Percentiles rank a stretch among this genome's conserved stretches.
Conservation (phyloP, 306 rosid genomes). For the Begonia peltatifolia region DNA sequence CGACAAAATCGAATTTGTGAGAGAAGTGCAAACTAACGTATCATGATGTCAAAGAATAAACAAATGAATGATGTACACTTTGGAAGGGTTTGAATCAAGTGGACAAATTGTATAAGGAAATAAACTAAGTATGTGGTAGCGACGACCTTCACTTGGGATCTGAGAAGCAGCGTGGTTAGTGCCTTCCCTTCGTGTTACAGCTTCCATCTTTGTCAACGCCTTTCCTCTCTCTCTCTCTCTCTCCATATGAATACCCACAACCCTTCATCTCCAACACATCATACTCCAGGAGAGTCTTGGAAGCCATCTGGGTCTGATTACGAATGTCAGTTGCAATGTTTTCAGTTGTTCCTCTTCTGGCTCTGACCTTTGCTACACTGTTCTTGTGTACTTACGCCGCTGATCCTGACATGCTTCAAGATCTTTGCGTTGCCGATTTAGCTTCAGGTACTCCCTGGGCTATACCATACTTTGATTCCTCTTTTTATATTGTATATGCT, state of each 20-base stretch:
- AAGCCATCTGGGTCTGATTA: background rate
- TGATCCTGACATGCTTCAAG: slow-evolving; percentile 81
- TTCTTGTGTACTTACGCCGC: slow-evolving; percentile 24
- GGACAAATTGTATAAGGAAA: no score
- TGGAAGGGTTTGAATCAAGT: no score
- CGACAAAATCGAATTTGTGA: no score
- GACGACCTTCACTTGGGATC: background rate
- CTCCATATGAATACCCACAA: background rate
- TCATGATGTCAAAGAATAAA: no score
- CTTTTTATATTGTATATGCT: background rate
- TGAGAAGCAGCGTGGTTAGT: slow-evolving; percentile 1
- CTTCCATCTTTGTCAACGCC: background rate
- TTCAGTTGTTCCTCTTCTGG: slow-evolving; percentile 6
- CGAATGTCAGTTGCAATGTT: slow-evolving; percentile 18
- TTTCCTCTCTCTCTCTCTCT: background rate
- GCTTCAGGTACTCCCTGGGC: slow-evolving; percentile 27
- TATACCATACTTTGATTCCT: background rate
- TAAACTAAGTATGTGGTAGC: no score
- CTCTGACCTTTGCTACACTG: slow-evolving; percentile 22
- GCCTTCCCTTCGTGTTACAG: background rate
- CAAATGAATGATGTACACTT: no score
- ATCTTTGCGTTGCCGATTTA: slow-evolving; percentile 69
- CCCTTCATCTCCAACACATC: background rate
- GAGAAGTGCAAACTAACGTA: no score
- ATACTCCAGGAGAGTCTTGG: background rate